Percentiles rank a stretch among this genome's conserved stretches.
phyloP scores from a whole-genome alignment of 176 grass and related monocot species.

The Melocanna baccifera region DNA sequence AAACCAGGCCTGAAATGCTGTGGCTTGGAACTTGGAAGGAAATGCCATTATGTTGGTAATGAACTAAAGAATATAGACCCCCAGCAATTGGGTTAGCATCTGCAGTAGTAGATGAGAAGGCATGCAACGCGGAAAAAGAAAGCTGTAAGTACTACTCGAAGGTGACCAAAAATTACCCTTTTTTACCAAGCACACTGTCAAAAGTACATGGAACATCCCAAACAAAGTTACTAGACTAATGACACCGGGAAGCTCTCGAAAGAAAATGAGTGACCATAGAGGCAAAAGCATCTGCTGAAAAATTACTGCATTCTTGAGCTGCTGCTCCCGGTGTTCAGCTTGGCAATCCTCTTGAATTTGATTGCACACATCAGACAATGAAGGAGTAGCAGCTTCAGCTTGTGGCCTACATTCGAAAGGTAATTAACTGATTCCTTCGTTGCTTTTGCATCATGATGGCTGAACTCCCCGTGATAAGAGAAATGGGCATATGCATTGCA shows the following conservation, averaged over 20 bases:
- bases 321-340: slow-evolving; percentile 9
- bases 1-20: neutral
- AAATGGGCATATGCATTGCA: neutral
- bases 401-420: neutral
- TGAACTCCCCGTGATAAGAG: slow-evolving; percentile 7
- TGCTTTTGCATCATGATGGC: neutral
- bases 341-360: slow-evolving; percentile 8
- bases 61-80: neutral
- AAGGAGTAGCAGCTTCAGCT: neutral
- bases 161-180: neutral
- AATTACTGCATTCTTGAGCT: slow-evolving; percentile 19
- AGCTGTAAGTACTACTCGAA: neutral
- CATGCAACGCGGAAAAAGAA: neutral
- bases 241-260: neutral
- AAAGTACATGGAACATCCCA: slow-evolving; percentile 31
- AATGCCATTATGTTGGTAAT: neutral
- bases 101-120: neutral
- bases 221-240: slow-evolving; percentile 16
- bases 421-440: neutral
- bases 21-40: neutral
- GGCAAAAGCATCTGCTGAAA: slow-evolving; percentile 18
- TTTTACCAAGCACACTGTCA: neutral
- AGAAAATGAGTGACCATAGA: neutral
- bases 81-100: neutral
- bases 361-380: slow-evolving; percentile 19